Evolutionary conservation across 1,139 yeast species (phyloP).

Genomic region (Suhomyces panamericanus): DNA sequence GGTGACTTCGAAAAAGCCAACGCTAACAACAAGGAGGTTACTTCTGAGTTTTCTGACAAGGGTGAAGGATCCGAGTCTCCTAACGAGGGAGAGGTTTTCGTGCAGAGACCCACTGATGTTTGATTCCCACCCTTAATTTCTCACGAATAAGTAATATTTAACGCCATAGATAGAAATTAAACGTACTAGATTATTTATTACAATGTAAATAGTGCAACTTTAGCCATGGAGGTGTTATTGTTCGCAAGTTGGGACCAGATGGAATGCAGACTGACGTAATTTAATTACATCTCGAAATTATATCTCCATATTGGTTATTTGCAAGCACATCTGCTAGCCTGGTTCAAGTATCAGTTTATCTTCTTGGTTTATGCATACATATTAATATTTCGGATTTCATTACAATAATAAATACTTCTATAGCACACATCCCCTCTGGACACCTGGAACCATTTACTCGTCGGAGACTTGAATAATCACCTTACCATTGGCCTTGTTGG

Average conservation of each 20-base stretch:
- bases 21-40: conserved; percentile 34
- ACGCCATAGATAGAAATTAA: conserved; percentile 2
- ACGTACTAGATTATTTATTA: too few relatives aligned
- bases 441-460: background rate
- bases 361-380: too few relatives aligned
- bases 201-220: too few relatives aligned
- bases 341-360: too few relatives aligned
- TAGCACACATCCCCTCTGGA: too few relatives aligned
- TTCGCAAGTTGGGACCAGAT: too few relatives aligned
- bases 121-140: conserved; percentile 4
- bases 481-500: conserved; percentile 62
- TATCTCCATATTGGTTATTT: too few relatives aligned
- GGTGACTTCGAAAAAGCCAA: conserved; percentile 40
- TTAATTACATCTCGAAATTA: too few relatives aligned
- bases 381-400: background rate
- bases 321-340: too few relatives aligned
- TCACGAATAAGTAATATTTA: conserved; percentile 1
- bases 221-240: too few relatives aligned
- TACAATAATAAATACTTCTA: background rate
- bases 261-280: too few relatives aligned
- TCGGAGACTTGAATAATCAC: conserved; percentile 41
- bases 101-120: conserved; percentile 13
- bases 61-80: conserved; percentile 16
- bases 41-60: conserved; percentile 24
- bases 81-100: conserved; percentile 10